Evolutionary conservation across 192 early-diverging fungal species (phyloP), one percentile per base, ranked within the genome.

Genomic region (Coemansia sp.): DNA sequence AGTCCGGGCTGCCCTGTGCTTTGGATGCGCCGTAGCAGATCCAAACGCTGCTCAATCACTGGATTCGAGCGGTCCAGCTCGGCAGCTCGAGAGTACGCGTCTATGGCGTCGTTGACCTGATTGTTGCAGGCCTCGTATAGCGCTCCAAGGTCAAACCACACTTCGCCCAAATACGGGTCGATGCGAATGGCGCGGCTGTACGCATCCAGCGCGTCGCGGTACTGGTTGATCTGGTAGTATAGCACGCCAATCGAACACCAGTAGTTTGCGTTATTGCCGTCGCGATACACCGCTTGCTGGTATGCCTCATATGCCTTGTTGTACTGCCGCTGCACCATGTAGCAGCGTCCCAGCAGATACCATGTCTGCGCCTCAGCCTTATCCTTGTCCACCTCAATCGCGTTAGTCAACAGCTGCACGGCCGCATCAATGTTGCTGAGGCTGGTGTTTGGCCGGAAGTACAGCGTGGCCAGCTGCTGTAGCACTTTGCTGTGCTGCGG

Each of bases 161-260:
- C 94, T 82, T 99, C 97, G 67, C 88, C 90, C 63, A 98, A 90
- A 60, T 92, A 88, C 37, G 97, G 92, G 72, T 94, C 94, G 41
- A 97, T 84, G 50, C 93, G 88, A 60, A 98, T 94, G 2, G 96
- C 97, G 12, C 93, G 86, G 68, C 88, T 93, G 71, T 98, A 99
- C 14, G 97, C 97, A 76, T 99, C 96, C 35, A 98, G 79, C 0
- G 97, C 97, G 72, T 99, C 96, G 10, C 92, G 83, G 69, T 93
- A 95, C 84, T 93, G 76, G 57, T 89, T 94, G 58, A 97, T 96
- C 69, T 97, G 93, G 83, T 91, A 99, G 67, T 99, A 99, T 4
- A 99, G 76, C 0, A 98, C 94, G 53, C 97, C 97, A 66, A 99
- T 99, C 2, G 95, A 97, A 75, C 94, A 97, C 97, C 97, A 99